phyloP scores from a whole-genome alignment of 148 eudicot genomes.

The Diospyros lotus region DNA sequence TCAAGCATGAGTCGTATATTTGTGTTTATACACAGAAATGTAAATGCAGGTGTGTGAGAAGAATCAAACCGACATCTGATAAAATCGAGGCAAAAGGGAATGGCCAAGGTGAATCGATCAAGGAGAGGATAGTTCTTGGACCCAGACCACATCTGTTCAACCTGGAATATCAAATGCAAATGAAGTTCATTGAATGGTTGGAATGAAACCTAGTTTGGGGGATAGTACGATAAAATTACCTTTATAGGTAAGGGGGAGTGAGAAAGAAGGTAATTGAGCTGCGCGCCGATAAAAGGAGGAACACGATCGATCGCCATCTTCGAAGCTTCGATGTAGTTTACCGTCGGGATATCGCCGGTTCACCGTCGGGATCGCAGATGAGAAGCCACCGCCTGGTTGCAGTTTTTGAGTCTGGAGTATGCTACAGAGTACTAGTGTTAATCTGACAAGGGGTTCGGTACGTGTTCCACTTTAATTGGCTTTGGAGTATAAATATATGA shows the following conservation, averaged over 20 bases:
- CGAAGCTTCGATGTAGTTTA: neutral
- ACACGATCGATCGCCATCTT: conserved; percentile 66
- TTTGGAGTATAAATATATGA: too few species aligned
- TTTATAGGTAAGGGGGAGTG: conserved; percentile 72
- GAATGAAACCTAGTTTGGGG: conserved; percentile 17
- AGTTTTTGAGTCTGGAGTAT: neutral
- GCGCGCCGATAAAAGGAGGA: conserved; percentile 78
- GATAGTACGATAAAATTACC: conserved; percentile 23
- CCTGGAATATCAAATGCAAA: conserved; percentile 36
- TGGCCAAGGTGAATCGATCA: conserved; percentile 76
- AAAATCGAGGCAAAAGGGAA: conserved; percentile 87
- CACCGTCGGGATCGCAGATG: neutral
- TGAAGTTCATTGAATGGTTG: too few species aligned
- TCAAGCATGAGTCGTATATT: neutral
- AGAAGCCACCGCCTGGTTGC: too few species aligned
- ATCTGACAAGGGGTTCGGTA: too few species aligned
- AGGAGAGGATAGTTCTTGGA: conserved; percentile 47
- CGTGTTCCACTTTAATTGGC: too few species aligned
- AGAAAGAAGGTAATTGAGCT: conserved; percentile 62
- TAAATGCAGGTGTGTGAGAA: neutral
- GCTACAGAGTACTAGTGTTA: too few species aligned
- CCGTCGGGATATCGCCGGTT: neutral
- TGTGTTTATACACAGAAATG: neutral
- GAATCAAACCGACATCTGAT: conserved; percentile 50
- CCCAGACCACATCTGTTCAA: conserved; percentile 91